Evolutionary conservation across 192 early-diverging fungal species (phyloP).

Genomic region (Coemansia sp.): DNA sequence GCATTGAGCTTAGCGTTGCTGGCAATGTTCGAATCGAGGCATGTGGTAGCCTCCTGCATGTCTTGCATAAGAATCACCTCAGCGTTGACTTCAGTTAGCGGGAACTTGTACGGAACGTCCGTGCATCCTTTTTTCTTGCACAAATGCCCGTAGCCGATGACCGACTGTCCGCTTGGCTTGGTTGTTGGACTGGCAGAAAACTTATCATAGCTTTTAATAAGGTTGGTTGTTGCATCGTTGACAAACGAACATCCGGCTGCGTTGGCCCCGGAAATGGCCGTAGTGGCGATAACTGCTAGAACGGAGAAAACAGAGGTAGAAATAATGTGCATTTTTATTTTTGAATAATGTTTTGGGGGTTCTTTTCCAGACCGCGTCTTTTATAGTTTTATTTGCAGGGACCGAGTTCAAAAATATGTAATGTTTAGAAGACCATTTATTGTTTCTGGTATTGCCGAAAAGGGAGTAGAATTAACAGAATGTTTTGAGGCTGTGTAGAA

Average conservation of each 20-base stretch:
- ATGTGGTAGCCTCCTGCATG: neutral
- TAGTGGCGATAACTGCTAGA: neutral
- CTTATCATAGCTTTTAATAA: conserved; percentile 14
- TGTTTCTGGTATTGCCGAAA: too few species aligned
- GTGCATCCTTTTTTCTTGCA: conserved; percentile 13
- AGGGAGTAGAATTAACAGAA: too few species aligned
- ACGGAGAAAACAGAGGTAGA: neutral
- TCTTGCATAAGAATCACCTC: neutral
- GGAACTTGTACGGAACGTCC: conserved; percentile 15
- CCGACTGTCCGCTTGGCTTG: conserved; percentile 41
- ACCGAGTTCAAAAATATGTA: too few species aligned
- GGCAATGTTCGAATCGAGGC: conserved; percentile 11
- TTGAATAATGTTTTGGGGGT: neutral
- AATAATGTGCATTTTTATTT: neutral
- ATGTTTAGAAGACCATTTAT: too few species aligned
- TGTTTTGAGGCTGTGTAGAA: conserved; percentile 1
- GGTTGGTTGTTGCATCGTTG: neutral
- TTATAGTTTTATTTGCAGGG: too few species aligned
- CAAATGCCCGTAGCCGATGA: conserved; percentile 34
- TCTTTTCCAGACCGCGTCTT: too few species aligned
- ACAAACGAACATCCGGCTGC: neutral
- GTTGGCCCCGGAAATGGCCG: neutral
- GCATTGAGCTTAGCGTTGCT: conserved; percentile 16
- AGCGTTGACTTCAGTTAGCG: conserved; percentile 14
- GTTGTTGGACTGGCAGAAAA: conserved; percentile 30